Evolutionary conservation across 2,329 filamentous ascomycete genomes (phyloP).

Genomic region (Onygena corvina): DNA sequence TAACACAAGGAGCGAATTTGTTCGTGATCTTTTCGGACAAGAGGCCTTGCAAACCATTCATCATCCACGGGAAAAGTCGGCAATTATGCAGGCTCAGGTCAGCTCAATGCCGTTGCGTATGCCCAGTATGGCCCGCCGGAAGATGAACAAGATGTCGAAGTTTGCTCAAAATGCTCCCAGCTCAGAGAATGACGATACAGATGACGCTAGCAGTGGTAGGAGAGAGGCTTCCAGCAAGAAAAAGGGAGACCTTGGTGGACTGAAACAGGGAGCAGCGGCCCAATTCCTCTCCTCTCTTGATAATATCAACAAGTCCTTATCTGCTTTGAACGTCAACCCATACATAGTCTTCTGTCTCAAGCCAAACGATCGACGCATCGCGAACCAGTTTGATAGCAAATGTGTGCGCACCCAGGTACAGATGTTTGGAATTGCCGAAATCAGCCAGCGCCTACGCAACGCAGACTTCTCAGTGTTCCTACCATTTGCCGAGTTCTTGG

Average conservation of each 20-base stretch:
- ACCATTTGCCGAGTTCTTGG: conserved; percentile 90
- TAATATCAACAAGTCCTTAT: conserved; percentile 79
- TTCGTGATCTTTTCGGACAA: conserved; percentile 86
- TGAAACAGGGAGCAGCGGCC: conserved; percentile 71
- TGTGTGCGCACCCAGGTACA: conserved; percentile 91
- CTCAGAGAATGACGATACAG: conserved; percentile 16
- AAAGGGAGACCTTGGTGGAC: conserved; percentile 26
- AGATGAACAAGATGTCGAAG: conserved; percentile 45
- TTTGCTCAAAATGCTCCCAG: conserved; percentile 29
- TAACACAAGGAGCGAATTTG: conserved; percentile 75
- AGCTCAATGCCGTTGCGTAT: conserved; percentile 89
- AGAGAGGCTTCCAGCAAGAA: conserved; percentile 17
- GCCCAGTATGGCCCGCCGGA: conserved; percentile 80
- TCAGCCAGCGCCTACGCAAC: conserved; percentile 81
- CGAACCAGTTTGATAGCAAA: conserved; percentile 98
- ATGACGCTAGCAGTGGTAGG: conserved; percentile 14
- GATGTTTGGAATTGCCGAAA: conserved; percentile 91
- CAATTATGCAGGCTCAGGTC: conserved; percentile 90
- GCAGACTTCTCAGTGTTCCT: conserved; percentile 94
- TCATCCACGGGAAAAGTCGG: conserved; percentile 80
- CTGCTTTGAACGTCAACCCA: conserved; percentile 69
- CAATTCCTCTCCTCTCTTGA: conserved; percentile 85
- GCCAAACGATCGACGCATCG: conserved; percentile 90
- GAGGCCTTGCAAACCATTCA: conserved; percentile 83
- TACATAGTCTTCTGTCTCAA: conserved; percentile 98